Percentiles rank a stretch among this genome's conserved stretches.
phyloP scores from a whole-genome alignment of 2,329 filamentous ascomycete genomes.

The Phoma herbarum region DNA sequence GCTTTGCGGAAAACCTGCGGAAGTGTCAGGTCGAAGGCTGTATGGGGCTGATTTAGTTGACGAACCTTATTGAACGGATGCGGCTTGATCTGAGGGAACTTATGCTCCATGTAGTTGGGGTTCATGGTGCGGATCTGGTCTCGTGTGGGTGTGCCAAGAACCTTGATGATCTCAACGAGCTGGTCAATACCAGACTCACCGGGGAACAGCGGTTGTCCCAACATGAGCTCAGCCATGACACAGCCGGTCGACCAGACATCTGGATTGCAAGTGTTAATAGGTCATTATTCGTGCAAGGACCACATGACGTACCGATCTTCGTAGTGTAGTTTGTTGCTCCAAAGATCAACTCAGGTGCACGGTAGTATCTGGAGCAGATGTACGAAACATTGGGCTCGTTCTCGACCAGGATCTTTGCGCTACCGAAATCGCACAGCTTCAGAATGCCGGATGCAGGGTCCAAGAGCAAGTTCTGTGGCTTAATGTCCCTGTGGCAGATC shows the following conservation, averaged over 20 bases:
- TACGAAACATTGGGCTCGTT: conserved; percentile 99
- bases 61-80: conserved; percentile 93
- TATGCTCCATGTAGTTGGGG: conserved; percentile 99
- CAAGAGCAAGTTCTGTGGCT: conserved; percentile 95
- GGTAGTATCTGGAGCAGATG: conserved; percentile 99
- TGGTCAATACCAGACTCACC: conserved; percentile 99
- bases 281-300: conserved; percentile 12
- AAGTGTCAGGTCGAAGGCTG: conserved; percentile 15
- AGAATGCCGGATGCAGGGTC: conserved; percentile 90
- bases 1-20: conserved; percentile 91
- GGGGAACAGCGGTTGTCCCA: conserved; percentile 96
- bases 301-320: conserved; percentile 83
- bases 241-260: conserved; percentile 99
- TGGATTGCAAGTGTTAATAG: conserved; percentile 54
- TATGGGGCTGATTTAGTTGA: conserved; percentile 8
- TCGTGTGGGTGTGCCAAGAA: conserved; percentile 92
- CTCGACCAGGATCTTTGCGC: conserved; percentile 97
- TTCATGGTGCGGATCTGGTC: conserved; percentile 99
- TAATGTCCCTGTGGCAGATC: conserved; percentile 99
- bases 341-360: conserved; percentile 97
- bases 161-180: conserved; percentile 99
- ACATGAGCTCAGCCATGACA: conserved; percentile 99
- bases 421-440: conserved; percentile 98
- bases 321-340: conserved; percentile 99
- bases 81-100: conserved; percentile 99